Evolutionary conservation across 2,329 filamentous ascomycete genomes (phyloP), one percentile per base, ranked within the genome.

Genomic region (Alternaria sp.): DNA sequence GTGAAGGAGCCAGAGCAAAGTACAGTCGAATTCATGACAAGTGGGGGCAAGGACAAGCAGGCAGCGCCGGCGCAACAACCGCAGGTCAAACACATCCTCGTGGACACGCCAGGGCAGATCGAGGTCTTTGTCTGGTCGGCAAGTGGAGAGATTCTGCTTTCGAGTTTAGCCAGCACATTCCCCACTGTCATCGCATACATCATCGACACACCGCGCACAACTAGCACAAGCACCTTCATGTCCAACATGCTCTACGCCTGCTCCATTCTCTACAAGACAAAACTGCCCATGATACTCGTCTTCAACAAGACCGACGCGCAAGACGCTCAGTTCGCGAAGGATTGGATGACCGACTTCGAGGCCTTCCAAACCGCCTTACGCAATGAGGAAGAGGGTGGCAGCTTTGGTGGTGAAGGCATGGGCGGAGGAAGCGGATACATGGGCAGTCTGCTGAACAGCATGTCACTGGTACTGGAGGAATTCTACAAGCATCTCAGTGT

Each of bases 291-390:
- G 96, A 96, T 99, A 58, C 84, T 99, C 8, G 96, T 99, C 11
- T 98, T 99, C 86, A 99, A 99, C 85, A 99, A 99, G 84, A 97
- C 94, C 0, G 96, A 99, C 75, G 93, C 97, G 45, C 93, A 97
- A 79, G 92, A 96, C 74, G 93, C 94, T 0, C 87, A 88, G 25
- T 97, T 97, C 75, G 96, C 94, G 1, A 96, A 95, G 82, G 94
- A 98, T 78, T 99, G 96, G 96, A 99, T 99, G 96, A 97, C 94
- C 6, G 95, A 99, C 80, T 99, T 97, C 75, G 96, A 99, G 70
- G 89, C 92, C 1, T 99, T 99, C 82, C 96, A 98, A 78, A 88
- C 88, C 15, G 95, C 96, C 1, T 84, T 99, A 49, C 87, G 88
- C 53, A 84, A 88, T 25, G 96, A 98, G 75, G 93, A 97, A 78